phyloP scores from a whole-genome alignment of 768 basidiomycete species.

The Termitomyces sp. region DNA sequence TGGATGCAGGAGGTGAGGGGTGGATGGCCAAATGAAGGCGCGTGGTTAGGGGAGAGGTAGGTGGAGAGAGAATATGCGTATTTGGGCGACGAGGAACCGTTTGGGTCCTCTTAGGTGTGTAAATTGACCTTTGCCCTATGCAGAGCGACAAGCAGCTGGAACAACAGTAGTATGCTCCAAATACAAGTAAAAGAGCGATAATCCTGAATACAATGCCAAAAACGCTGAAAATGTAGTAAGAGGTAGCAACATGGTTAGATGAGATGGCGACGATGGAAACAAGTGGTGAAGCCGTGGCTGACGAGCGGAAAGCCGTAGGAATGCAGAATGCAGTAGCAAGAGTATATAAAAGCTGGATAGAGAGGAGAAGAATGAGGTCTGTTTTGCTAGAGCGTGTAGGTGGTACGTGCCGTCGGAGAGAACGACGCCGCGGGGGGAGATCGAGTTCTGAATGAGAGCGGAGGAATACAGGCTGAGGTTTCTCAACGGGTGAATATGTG shows the following conservation, averaged over 20 bases:
- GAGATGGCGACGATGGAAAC: neutral
- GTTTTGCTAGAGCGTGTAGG: neutral
- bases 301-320: neutral
- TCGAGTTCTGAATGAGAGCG: neutral
- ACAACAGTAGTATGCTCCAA: conserved; percentile 2
- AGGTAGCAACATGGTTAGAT: neutral
- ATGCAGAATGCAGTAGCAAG: neutral
- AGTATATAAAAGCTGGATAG: conserved; percentile 1
- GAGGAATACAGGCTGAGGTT: neutral
- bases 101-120: neutral
- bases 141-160: neutral
- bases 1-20: neutral
- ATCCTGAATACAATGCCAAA: conserved; percentile 1
- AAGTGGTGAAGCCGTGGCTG: neutral
- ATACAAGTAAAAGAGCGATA: neutral
- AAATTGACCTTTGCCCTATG: neutral
- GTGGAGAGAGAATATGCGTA: neutral
- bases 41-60: neutral
- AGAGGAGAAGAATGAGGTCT: conserved; percentile 1
- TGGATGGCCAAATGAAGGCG: neutral
- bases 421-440: neutral
- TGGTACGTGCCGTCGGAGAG: neutral
- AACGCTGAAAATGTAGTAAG: neutral
- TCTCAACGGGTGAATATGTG: neutral
- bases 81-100: neutral